Evolutionary conservation across 192 early-diverging fungal species (phyloP).

Genomic region (Bifiguratus adelaidae): DNA sequence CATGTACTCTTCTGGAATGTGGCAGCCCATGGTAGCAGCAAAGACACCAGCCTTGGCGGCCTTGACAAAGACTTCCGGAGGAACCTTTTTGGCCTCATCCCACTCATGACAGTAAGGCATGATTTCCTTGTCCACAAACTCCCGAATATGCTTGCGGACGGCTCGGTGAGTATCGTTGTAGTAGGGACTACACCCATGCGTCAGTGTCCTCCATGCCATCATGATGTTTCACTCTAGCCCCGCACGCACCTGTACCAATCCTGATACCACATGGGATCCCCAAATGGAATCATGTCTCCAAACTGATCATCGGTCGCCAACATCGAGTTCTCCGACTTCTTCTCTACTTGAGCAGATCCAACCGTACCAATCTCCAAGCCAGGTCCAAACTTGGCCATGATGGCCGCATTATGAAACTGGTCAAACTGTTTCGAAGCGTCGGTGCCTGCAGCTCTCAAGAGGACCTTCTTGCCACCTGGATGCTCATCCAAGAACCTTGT

Average conservation of each 20-base stretch:
- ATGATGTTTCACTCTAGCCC: not conserved
- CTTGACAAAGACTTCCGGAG: slow-evolving; percentile 52
- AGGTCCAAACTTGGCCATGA: slow-evolving; percentile 17
- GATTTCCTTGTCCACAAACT: slow-evolving; percentile 68
- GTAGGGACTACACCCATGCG: slow-evolving; percentile 50
- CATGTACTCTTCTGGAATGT: slow-evolving; percentile 14
- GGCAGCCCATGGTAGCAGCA: slow-evolving; percentile 15
- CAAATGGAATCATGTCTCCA: slow-evolving; percentile 64
- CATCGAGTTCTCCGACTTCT: too few species aligned
- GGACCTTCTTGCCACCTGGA: slow-evolving; percentile 88
- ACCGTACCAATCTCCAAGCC: slow-evolving; percentile 20
- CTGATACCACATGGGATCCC: slow-evolving; percentile 66
- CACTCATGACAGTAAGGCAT: slow-evolving; percentile 69
- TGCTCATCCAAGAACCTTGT: slow-evolving; percentile 68
- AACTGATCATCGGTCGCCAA: too few species aligned
- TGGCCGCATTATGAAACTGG: slow-evolving; percentile 43
- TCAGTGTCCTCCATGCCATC: too few species aligned
- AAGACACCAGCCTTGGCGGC: slow-evolving; percentile 62
- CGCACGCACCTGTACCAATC: slow-evolving; percentile 24
- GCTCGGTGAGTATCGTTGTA: slow-evolving; percentile 66
- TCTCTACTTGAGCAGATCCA: slow-evolving; percentile 1
- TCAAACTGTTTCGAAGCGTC: slow-evolving; percentile 80
- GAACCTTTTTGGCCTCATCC: slow-evolving; percentile 74
- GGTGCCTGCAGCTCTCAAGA: slow-evolving; percentile 69
- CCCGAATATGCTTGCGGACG: slow-evolving; percentile 44